Conservation (phyloP, 1,284 basidiomycete species). For the Fomitopsis pinicola region DNA sequence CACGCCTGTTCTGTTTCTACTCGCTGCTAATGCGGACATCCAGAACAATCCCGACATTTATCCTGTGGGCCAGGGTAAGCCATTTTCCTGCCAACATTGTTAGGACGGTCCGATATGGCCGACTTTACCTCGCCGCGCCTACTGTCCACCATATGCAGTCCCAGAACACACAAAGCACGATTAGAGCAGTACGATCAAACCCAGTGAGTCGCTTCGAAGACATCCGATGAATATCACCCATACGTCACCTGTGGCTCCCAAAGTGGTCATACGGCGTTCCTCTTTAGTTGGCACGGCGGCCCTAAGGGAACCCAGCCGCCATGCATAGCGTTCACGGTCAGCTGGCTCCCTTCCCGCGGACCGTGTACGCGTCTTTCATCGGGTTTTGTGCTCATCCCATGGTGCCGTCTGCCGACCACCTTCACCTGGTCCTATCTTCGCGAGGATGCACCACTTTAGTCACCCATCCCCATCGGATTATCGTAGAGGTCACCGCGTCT, state of each 20-base stretch:
- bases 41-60: background rate
- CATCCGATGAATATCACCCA: background rate
- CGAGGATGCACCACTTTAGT: background rate
- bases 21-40: background rate
- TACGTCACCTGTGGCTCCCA: background rate
- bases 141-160: background rate
- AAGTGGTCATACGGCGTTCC: background rate
- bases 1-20: background rate
- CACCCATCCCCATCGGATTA: background rate
- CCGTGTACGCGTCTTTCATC: background rate
- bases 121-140: background rate
- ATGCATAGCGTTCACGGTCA: background rate
- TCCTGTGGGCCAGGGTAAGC: background rate
- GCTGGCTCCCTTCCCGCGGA: background rate
- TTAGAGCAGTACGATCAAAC: too few relatives aligned
- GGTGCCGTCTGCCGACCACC: background rate
- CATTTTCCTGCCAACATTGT: background rate
- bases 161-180: background rate
- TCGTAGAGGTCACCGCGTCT: background rate
- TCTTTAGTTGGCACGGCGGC: background rate
- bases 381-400: background rate
- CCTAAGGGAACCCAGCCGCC: background rate
- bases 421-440: background rate
- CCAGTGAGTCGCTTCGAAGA: too few relatives aligned
- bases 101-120: background rate